phyloP scores from a whole-genome alignment of 2,329 filamentous ascomycete genomes.

The Penicillium rolfsii region DNA sequence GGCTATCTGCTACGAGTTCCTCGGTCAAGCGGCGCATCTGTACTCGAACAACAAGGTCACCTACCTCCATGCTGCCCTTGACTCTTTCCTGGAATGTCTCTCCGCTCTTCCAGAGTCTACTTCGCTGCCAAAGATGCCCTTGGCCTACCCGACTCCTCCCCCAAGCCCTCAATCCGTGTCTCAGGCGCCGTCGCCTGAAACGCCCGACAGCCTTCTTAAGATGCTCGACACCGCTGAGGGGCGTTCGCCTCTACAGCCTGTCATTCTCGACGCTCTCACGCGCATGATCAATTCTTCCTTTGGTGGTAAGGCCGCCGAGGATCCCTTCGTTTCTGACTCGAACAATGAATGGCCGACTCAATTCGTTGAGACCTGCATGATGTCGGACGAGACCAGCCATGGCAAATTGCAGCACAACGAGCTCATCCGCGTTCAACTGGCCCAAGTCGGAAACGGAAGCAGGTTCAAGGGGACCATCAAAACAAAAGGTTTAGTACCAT shows the following conservation, averaged over 20 bases:
- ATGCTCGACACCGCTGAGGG: constrained; percentile 15
- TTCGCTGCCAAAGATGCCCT: constrained; percentile 7
- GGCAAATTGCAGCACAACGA: constrained; percentile 4
- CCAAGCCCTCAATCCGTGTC: not conserved
- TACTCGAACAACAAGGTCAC: constrained; percentile 51
- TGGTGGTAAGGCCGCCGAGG: constrained; percentile 16
- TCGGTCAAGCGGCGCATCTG: constrained; percentile 53
- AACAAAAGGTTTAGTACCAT: constrained; percentile 26
- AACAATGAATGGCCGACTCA: not conserved
- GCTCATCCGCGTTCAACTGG: constrained; percentile 4
- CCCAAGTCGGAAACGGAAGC: not conserved
- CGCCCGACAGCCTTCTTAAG: constrained; percentile 13
- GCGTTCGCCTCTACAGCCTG: constrained; percentile 13
- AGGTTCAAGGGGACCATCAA: constrained; percentile 7
- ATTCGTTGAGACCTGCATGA: constrained; percentile 11
- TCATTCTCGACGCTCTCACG: constrained; percentile 22
- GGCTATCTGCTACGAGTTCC: constrained; percentile 50
- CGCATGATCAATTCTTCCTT: constrained; percentile 33
- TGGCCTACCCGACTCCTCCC: not conserved
- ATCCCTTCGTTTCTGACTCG: constrained; percentile 33
- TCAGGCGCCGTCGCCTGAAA: not conserved
- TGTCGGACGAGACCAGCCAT: constrained; percentile 11
- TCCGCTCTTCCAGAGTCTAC: constrained; percentile 30
- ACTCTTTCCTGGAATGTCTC: constrained; percentile 43
- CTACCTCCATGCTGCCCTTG: constrained; percentile 45